phyloP scores from a whole-genome alignment of 768 basidiomycete genomes.

The Xanthoconium stramineum region DNA sequence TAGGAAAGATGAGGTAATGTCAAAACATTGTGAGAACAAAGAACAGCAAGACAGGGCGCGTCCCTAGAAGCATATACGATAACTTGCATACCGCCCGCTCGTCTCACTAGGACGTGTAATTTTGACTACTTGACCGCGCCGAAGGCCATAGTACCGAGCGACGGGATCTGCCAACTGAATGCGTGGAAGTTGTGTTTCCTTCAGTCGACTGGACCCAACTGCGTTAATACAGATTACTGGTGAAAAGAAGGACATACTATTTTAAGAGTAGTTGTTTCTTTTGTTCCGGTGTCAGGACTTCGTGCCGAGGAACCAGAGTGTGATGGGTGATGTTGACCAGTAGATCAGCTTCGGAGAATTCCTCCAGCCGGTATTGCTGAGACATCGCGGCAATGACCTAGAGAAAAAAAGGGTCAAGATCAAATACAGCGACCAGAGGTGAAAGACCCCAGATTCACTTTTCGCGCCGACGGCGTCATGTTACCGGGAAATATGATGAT shows the following conservation, averaged over 20 bases:
- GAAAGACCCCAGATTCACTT: constrained; percentile 48
- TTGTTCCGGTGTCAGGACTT: constrained; percentile 80
- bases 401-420: constrained; percentile 1
- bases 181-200: constrained; percentile 96
- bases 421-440: no score
- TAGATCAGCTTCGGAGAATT: constrained; percentile 94
- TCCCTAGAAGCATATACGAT: constrained; percentile 81
- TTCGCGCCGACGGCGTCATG: constrained; percentile 96
- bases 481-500: constrained; percentile 94
- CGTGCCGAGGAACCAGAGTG: constrained; percentile 89
- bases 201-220: constrained; percentile 68
- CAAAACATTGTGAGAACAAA: not conserved
- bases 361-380: constrained; percentile 82
- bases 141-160: constrained; percentile 96
- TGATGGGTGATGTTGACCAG: constrained; percentile 98
- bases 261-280: constrained; percentile 83
- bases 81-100: constrained; percentile 88
- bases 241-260: constrained; percentile 67
- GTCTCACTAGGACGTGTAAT: constrained; percentile 97
- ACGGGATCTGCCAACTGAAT: constrained; percentile 97
- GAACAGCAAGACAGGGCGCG: not conserved
- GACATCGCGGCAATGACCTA: constrained; percentile 94
- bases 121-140: constrained; percentile 96
- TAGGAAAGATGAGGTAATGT: constrained; percentile 7
- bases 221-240: constrained; percentile 5